Percentiles rank a stretch among this genome's conserved stretches.
These are phyloP conservation scores for Volvox africanus DNA, from an alignment of 139 green algal genomes.

Conservation along the genomic window DNA sequence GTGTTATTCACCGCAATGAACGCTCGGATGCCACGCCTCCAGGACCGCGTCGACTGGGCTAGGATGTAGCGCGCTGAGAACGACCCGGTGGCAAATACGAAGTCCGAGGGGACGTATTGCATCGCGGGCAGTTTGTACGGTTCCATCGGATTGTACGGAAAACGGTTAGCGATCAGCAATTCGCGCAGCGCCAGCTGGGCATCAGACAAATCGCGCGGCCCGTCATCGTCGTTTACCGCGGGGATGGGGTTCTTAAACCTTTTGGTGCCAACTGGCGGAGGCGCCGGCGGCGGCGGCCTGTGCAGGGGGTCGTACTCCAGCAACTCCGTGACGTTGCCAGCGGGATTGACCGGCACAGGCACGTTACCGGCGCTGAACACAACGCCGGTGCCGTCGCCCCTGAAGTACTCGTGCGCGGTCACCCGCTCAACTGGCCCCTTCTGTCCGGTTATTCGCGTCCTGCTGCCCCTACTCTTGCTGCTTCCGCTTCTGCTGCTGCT, in stretches of 20 bases:
- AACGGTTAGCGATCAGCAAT: neutral
- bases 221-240: neutral
- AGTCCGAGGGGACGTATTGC: neutral
- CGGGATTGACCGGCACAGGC: neutral
- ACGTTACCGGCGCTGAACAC: neutral
- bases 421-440: neutral
- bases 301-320: neutral
- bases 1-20: slow-evolving; percentile 42
- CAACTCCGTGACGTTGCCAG: neutral
- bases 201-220: neutral
- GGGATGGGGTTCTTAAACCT: neutral
- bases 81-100: slow-evolving; percentile 33
- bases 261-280: neutral
- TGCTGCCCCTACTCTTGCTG: neutral
- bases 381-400: neutral
- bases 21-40: slow-evolving; percentile 25
- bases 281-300: neutral
- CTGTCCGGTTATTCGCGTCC: neutral
- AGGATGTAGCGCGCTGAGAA: slow-evolving; percentile 26
- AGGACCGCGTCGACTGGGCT: slow-evolving; percentile 19
- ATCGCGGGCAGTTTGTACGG: slow-evolving; percentile 26
- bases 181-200: slow-evolving; percentile 11
- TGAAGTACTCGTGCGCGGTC: neutral
- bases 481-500: too few species aligned
- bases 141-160: slow-evolving; percentile 9